Evolutionary conservation across 345 rosid species (phyloP).

Genomic region (Camelina hispida): DNA sequence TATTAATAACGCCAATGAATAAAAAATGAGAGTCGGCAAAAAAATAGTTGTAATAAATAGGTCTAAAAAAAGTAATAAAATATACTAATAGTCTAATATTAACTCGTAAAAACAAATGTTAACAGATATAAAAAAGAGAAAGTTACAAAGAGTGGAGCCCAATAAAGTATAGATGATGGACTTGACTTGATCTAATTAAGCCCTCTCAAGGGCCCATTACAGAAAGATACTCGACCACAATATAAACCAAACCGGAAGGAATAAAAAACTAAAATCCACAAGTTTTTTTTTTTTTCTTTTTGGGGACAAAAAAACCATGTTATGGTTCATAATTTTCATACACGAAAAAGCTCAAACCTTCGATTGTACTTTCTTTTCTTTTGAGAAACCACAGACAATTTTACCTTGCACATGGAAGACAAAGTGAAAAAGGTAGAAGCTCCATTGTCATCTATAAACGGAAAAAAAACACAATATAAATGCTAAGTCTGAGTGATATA

Average conservation of each 20-base stretch:
- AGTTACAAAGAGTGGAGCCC: conserved; percentile 22
- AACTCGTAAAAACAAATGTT: not conserved
- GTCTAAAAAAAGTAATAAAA: not conserved
- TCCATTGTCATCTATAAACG: conserved; percentile 4
- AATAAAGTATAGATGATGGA: conserved; percentile 3
- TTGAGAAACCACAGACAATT: conserved; percentile 4
- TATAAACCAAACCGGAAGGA: too few species aligned
- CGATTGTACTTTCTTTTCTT: not conserved
- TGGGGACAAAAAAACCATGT: too few species aligned
- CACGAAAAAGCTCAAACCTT: not conserved
- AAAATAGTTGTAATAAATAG: not conserved
- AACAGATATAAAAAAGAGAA: not conserved
- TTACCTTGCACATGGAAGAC: conserved; percentile 34
- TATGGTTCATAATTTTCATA: not conserved
- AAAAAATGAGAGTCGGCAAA: not conserved
- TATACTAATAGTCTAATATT: too few species aligned
- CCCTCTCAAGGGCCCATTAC: conserved; percentile 8
- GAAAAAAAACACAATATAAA: not conserved
- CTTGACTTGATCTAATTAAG: not conserved
- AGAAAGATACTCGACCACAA: not conserved
- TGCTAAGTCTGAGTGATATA: not conserved
- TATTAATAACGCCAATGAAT: not conserved
- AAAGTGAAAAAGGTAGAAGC: conserved; percentile 8
- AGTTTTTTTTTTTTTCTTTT: too few species aligned
- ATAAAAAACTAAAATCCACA: not conserved